Base-by-base conservation (phyloP, 1,284 basidiomycete genomes). In the Testicularia cyperi region DNA sequence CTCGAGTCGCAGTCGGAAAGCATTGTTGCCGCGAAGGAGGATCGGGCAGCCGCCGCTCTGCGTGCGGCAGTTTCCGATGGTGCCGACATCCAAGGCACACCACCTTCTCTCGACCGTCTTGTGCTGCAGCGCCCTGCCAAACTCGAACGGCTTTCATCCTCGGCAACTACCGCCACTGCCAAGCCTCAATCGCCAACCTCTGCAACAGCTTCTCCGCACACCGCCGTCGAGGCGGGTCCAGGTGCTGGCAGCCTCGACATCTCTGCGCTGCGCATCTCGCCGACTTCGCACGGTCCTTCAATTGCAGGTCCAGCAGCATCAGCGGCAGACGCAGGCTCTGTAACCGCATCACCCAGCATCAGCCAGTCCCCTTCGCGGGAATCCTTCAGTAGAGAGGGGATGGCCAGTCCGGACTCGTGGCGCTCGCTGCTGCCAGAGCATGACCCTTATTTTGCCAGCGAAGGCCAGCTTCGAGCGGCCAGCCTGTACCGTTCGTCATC, bases 381-480 rank as follows among this genome's bases (percentile, higher is more conserved):
- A 20, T 37, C n/a, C n/a, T n/a, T n/a, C n/a, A n/a, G n/a, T n/a
- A n/a, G n/a, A n/a, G n/a, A n/a, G n/a, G n/a, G n/a, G n/a, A 42
- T 62, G 41, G 55, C 57, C 7, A 65, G 62, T 25, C 68, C 65
- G 2, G 68, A 70, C 38, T 55, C 62, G 18, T 70, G 68, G 68
- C 49, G 68, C 15, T 52, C 56, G 18, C 42, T 70, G 4, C 54
- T 70, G 2, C 65, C 65, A 1, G 52, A 58, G 37, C 48, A 70
- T 39, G 68, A 70, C 32, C 68, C 65, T 1, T 70, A 52, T 49
- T 70, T 65, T 46, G 57, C 53, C 5, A 36, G 55, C 2, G 61
- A 58, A 13, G 35, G 44, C 15, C 27, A 49, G 30, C 20, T 46
- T 34, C 40, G 45, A 13, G 32, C 45, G 29, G 40, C 38, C 19